Percentiles rank a stretch among this genome's conserved stretches.
These are phyloP conservation scores for Globisporangium nagaii DNA, from an alignment of 352 stramenopile genomes.

Conservation along the genomic window DNA sequence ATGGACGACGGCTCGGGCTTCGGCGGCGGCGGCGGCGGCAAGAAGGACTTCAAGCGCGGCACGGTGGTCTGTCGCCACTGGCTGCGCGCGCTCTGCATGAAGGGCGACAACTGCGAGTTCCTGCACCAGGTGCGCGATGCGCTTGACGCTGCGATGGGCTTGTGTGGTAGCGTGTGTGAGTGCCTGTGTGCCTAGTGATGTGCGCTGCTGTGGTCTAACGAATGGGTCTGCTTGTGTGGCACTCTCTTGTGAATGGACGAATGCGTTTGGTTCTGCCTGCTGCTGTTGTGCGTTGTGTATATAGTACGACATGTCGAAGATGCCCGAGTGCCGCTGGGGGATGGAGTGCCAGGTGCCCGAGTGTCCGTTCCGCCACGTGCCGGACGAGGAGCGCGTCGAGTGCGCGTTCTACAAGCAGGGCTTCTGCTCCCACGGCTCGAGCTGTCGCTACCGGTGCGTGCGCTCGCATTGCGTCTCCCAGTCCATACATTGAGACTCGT, in stretches of 20 bases:
- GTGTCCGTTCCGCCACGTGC: constrained; percentile 96
- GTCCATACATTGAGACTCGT: no score
- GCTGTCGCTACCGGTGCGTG: constrained; percentile 87
- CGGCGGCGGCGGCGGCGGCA: constrained; percentile 29
- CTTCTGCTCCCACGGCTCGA: constrained; percentile 96
- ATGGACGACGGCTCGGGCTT: constrained; percentile 32
- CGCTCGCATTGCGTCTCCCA: no score
- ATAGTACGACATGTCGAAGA: constrained; percentile 94
- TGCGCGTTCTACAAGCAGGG: constrained; percentile 98
- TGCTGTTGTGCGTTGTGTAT: background rate
- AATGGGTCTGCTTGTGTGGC: no score
- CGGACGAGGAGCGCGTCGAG: constrained; percentile 93
- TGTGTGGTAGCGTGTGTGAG: no score
- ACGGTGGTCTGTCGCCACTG: constrained; percentile 98
- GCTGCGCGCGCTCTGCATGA: constrained; percentile 97
- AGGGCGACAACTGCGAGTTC: constrained; percentile 96
- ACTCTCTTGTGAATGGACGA: constrained; percentile 6
- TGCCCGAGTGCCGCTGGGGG: constrained; percentile 96
- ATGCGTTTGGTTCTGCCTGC: background rate
- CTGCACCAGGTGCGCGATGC: constrained; percentile 67
- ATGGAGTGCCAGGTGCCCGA: constrained; percentile 96
- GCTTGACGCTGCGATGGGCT: background rate
- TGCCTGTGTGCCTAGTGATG: no score
- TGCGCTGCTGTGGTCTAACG: no score
- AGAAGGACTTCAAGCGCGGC: constrained; percentile 88